Evolutionary conservation across 176 grass and related monocot species (phyloP), one percentile per base, ranked within the genome.

Genomic region (Bromus sterilis): DNA sequence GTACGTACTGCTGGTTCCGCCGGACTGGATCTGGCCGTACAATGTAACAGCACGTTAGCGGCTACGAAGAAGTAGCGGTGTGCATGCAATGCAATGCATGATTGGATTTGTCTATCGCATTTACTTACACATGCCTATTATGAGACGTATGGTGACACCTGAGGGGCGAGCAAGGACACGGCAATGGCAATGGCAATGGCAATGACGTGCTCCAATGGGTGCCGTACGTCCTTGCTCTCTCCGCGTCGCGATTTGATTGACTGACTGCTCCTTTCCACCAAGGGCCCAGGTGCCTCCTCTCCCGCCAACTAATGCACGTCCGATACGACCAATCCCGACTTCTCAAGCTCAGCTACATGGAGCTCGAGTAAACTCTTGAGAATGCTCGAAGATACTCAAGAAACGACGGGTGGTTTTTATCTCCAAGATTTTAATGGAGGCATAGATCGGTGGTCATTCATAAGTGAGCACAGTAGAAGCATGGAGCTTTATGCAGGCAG

Each of bases 101-200:
- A 29, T 60, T 66, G 57, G 11, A 30, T 41, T 46, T 41, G 59
- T 78, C 76, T 40, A 46, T 73, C 75, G 57, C 60, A 44, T 61
- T 43, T 40, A 43, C 64, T 43, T 40, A 43, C 64, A 4, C 21
- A 62, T 43, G 29, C 43, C 26, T 48, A 20, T 61, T 20, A 28
- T 24, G 66, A 75, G 48, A 9, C 21, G 48, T 7, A 53, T n/a
- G 46, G 7, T 79, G 57, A 77, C 80, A 87, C 88, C 29, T 62
- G 67, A 90, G 36, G 70, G 15, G n/a, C n/a, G n/a, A 1, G 18
- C 18, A 53, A 73, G 78, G 63, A 42, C 83, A 37, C 40, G 75
- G 28, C 60, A 25, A 43, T 58, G 44, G 28, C 70, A 28, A 31
- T 20, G 23, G 56, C 23, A 3, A 20, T 64, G 57, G 57, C 46